Evolutionary conservation across 2,329 filamentous ascomycete species (phyloP), one percentile per base, ranked within the genome.

Genomic region (Kalmusia sp.): DNA sequence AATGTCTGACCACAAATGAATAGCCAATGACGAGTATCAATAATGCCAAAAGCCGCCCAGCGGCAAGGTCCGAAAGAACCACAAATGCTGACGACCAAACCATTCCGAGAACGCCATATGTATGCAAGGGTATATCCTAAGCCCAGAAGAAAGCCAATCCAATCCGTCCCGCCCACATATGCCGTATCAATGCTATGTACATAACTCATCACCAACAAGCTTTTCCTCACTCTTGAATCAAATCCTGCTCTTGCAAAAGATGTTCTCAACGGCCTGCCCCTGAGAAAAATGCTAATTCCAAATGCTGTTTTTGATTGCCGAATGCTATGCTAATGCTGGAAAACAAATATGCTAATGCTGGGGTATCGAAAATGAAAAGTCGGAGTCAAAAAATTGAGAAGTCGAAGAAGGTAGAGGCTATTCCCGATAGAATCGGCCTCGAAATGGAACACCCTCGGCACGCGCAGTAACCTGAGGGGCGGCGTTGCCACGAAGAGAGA

Each of bases 71-170:
- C 7, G 9, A 19, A n/a, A 47, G 22, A 15, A 30, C 4, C 9
- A 33, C 33, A 5, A 45, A 47, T 37, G 31, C 21, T n/a, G 14
- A n/a, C 33, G 2, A 6, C 33, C 3, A 11, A 47, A 28, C 2
- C 31, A 2, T 17, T 21, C 2, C 30, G n/a, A 28, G 21, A 46
- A 51, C 49, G 40, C 49, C 49, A 39, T 31, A 48, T 48, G 39
- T 47, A 52, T 52, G 50, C 50, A 48, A 43, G 50, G 50, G 50
- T 52, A 52, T 52, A 39, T 34, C 44, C 50, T 22, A 24, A 35
- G 27, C 39, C 39, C 37, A 38, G 37, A 38, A 8, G 12, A 41
- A 37, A 35, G 9, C 48, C 44, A 39, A 12, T 27, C 15, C 45
- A n/a, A 19, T 39, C 45, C 35, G 24, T 31, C 17, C 15, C 25